These are phyloP conservation scores for Cephalotrichum gorgonifer DNA, from an alignment of 2,329 filamentous ascomycete genomes.

Conservation along the genomic window DNA sequence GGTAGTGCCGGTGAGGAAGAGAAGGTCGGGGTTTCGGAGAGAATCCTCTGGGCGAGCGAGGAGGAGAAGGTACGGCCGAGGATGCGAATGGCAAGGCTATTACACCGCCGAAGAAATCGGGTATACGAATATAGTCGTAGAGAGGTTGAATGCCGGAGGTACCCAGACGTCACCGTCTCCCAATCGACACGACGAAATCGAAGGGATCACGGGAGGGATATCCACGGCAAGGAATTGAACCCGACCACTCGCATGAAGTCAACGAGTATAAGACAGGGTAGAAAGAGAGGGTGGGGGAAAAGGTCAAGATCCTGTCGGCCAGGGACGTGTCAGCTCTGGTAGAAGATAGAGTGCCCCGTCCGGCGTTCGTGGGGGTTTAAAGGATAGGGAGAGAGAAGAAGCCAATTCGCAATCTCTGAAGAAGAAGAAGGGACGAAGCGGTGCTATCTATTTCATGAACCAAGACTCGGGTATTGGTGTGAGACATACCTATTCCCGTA, in stretches of 20 bases:
- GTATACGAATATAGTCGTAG: background rate
- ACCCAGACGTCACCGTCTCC: background rate
- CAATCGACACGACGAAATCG: background rate
- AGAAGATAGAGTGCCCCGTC: background rate
- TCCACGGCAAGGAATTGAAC: background rate
- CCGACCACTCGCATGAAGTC: background rate
- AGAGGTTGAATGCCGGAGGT: background rate
- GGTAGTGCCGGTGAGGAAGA: background rate
- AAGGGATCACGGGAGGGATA: background rate
- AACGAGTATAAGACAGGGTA: background rate
- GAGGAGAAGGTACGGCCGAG: too few relatives aligned
- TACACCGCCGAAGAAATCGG: background rate
- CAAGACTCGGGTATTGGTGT: background rate
- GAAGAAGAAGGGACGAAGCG: background rate
- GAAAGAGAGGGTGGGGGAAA: background rate
- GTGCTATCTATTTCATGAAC: background rate
- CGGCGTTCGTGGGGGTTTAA: background rate
- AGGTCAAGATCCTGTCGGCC: background rate
- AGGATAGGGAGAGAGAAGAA: background rate
- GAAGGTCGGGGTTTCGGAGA: background rate
- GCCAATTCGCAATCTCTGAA: background rate
- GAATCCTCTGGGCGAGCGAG: too few relatives aligned
- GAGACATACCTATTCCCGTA: conserved; percentile 3
- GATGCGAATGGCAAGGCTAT: background rate
- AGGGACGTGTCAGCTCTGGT: background rate